Percentiles rank a stretch among this genome's conserved stretches.
These are phyloP conservation scores for Prillingera fragicola DNA, from an alignment of 1,284 basidiomycete species.

Conservation along the genomic window DNA sequence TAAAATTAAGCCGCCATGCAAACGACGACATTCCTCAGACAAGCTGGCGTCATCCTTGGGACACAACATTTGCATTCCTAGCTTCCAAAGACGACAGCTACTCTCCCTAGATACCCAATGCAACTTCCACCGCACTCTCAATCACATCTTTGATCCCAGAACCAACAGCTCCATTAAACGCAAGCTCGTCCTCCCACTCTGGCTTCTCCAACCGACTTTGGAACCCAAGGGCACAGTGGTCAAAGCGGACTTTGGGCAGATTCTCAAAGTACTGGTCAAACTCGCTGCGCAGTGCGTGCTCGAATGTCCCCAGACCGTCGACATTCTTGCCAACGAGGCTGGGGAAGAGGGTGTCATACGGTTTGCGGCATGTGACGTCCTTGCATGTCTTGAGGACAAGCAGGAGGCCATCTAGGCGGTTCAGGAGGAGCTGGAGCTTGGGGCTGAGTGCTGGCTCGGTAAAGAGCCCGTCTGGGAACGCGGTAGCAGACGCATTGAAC, in stretches of 20 bases:
- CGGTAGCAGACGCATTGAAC: neutral
- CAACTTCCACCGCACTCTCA: no score
- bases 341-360: constrained; percentile 31
- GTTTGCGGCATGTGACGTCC: constrained; percentile 27
- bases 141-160: no score
- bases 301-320: constrained; percentile 13
- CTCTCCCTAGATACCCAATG: no score
- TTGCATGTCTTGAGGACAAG: constrained; percentile 40
- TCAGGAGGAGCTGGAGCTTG: constrained; percentile 10
- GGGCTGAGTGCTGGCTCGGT: no score
- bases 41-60: no score
- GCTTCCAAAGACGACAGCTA: no score
- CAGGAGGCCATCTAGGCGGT: constrained; percentile 35
- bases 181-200: constrained; percentile 17
- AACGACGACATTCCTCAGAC: no score
- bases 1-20: no score
- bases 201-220: constrained; percentile 25
- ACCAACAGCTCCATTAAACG: no score
- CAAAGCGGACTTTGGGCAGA: constrained; percentile 32
- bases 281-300: constrained; percentile 14
- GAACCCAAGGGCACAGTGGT: constrained; percentile 24
- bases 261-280: constrained; percentile 30
- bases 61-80: no score
- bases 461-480: neutral
- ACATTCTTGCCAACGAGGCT: constrained; percentile 9